Evolutionary conservation across 371 early-diverging fungal genomes (phyloP).

Genomic region (Mortierella sp.): DNA sequence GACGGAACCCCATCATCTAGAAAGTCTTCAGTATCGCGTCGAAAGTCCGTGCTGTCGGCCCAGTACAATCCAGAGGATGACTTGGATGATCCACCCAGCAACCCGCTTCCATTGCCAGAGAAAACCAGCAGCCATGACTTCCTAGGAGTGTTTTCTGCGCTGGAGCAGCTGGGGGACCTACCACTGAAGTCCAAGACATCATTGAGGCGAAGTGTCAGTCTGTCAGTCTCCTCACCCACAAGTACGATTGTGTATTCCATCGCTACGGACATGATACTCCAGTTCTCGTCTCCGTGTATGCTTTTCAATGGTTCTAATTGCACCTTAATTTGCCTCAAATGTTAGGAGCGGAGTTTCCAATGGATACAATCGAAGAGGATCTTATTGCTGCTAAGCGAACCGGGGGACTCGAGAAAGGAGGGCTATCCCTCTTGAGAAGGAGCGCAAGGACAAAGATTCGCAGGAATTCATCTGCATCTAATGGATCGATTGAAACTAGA

Average conservation of each 20-base stretch:
- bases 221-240: slow-evolving; percentile 43
- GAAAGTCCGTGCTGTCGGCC: slow-evolving; percentile 45
- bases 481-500: slow-evolving; percentile 28
- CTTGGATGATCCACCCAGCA: slow-evolving; percentile 27
- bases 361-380: slow-evolving; percentile 26
- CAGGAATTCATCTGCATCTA: slow-evolving; percentile 44
- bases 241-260: slow-evolving; percentile 16
- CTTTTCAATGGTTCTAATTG: neutral
- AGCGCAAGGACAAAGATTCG: slow-evolving; percentile 51
- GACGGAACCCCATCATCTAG: slow-evolving; percentile 17
- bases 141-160: slow-evolving; percentile 29
- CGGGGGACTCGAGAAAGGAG: slow-evolving; percentile 32
- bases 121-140: slow-evolving; percentile 18
- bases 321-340: neutral
- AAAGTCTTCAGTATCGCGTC: slow-evolving; percentile 26
- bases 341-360: slow-evolving; percentile 27
- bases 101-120: slow-evolving; percentile 18
- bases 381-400: slow-evolving; percentile 23
- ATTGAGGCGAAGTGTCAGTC: slow-evolving; percentile 38
- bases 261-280: neutral
- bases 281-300: no score
- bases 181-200: slow-evolving; percentile 45
- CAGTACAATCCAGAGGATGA: slow-evolving; percentile 50
- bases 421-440: slow-evolving; percentile 35
- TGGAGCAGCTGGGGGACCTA: slow-evolving; percentile 44